Base-by-base conservation (phyloP, 306 rosid genomes). In the Senna tora region DNA sequence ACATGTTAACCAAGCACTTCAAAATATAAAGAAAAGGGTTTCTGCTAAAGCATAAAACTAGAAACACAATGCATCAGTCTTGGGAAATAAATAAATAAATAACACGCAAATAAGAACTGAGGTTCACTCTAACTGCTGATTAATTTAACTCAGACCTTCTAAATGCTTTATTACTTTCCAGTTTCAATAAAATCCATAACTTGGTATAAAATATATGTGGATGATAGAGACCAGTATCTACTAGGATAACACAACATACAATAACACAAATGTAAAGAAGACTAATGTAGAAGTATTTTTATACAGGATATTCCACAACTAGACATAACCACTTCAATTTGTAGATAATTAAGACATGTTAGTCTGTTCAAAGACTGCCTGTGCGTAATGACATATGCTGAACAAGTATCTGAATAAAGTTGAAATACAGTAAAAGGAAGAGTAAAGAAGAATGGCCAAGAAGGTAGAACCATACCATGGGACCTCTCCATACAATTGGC, bases 401-500 rank as follows among this genome's bases (percentile, higher is more conserved):
- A 52, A 69, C n/a, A 69, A 69, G 50, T 51, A 28, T 17, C 2
- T 7, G 15, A 28, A 30, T 30, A 47, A 9, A n/a, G n/a, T 36
- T n/a, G 9, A 5, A 11, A 66, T 21, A 39, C n/a, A n/a, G 39
- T 58, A 74, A 58, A 9, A 47, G 46, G 56, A 28, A 16, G 61
- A 59, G 28, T 22, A 13, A 14, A 45, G 72, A 64, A 69, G 52
- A 12, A 56, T n/a, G 39, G 45, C n/a, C 28, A 50, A 65, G 72
- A 53, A 68, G 54, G n/a, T 52, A 51, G 22, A 79, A 78, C 56
- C 75, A 84, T 86, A 94, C 97, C 99, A 94, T 94, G 79, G 99
- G 99, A 79, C 99, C 99, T 81, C 99, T 88, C 99, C 99, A 94
- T 38, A 94, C 95, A 82, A 94, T 88, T 1, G 97, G 90, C 50